phyloP scores from a whole-genome alignment of 495 filamentous ascomycete genomes.

The Daldinia concentrica region DNA sequence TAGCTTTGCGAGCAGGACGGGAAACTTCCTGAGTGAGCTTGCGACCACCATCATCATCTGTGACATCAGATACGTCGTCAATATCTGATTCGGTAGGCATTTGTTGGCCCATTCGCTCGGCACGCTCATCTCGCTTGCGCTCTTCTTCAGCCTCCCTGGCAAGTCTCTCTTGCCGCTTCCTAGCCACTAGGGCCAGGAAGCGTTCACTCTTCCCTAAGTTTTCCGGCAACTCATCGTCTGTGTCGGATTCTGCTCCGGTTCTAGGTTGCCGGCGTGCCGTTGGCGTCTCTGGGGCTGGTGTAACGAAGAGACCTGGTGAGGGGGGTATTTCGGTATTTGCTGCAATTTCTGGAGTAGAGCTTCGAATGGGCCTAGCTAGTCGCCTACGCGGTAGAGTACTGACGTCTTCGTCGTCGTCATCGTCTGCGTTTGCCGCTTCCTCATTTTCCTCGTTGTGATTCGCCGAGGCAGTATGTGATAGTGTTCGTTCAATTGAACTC shows the following conservation, averaged over 20 bases:
- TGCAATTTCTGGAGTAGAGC: conserved; percentile 46
- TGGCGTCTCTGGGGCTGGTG: conserved; percentile 46
- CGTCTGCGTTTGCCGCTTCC: conserved; percentile 16
- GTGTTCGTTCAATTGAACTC: conserved; percentile 20
- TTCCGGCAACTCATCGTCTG: conserved; percentile 57
- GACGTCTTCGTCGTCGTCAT: conserved; percentile 44
- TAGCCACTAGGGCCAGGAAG: conserved; percentile 73
- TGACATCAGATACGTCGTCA: conserved; percentile 61
- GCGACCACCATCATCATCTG: conserved; percentile 64
- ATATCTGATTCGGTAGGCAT: conserved; percentile 47
- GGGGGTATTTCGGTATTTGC: conserved; percentile 19
- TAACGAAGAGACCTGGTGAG: conserved; percentile 54
- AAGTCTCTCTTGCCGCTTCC: conserved; percentile 74
- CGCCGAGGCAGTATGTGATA: conserved; percentile 6
- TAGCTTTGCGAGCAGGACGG: conserved; percentile 82
- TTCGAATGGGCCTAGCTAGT: conserved; percentile 46
- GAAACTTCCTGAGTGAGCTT: conserved; percentile 68
- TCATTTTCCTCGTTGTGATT: conserved; percentile 2
- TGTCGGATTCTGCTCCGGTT: conserved; percentile 50
- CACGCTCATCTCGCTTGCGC: conserved; percentile 60
- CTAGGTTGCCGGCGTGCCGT: conserved; percentile 19
- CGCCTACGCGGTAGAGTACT: conserved; percentile 44
- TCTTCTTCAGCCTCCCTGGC: conserved; percentile 68
- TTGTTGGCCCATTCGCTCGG: conserved; percentile 47
- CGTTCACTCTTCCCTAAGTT: conserved; percentile 61